phyloP scores from a whole-genome alignment of 2,329 filamentous ascomycete genomes.

The Colletotrichum camelliae region DNA sequence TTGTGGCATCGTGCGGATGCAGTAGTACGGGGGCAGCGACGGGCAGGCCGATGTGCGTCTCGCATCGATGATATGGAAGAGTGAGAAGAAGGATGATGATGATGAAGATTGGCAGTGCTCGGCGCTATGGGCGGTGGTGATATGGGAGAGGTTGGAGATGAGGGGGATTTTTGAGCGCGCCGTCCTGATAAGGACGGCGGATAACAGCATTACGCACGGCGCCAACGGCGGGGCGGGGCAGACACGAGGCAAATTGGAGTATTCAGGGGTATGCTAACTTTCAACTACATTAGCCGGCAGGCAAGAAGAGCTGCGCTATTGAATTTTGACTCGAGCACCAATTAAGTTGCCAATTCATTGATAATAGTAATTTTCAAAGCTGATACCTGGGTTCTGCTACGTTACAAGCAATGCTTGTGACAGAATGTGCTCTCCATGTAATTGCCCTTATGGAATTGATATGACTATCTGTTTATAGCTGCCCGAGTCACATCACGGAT shows the following conservation, averaged over 20 bases:
- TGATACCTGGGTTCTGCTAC: not conserved
- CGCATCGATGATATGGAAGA: not conserved
- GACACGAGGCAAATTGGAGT: not conserved
- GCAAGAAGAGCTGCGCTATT: not conserved
- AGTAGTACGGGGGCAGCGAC: not conserved
- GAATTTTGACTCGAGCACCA: not conserved
- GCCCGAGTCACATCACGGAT: not conserved
- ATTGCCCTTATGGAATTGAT: not conserved
- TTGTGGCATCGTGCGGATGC: not conserved
- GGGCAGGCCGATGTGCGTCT: not conserved
- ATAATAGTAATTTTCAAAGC: not conserved
- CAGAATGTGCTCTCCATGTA: not conserved
- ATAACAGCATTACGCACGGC: conserved; percentile 11
- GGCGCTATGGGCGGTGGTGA: not conserved
- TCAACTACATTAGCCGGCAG: not conserved
- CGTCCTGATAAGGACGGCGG: not conserved
- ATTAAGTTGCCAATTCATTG: not conserved
- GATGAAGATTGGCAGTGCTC: not conserved
- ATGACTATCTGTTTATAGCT: not conserved
- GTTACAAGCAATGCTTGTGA: not conserved
- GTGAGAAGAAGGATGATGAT: not conserved
- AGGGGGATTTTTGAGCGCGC: not conserved
- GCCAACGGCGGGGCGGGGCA: conserved; percentile 23
- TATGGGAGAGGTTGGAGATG: not conserved
- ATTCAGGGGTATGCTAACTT: not conserved